Conservation (phyloP, 345 rosid species). For the Anacardium occidentale region DNA sequence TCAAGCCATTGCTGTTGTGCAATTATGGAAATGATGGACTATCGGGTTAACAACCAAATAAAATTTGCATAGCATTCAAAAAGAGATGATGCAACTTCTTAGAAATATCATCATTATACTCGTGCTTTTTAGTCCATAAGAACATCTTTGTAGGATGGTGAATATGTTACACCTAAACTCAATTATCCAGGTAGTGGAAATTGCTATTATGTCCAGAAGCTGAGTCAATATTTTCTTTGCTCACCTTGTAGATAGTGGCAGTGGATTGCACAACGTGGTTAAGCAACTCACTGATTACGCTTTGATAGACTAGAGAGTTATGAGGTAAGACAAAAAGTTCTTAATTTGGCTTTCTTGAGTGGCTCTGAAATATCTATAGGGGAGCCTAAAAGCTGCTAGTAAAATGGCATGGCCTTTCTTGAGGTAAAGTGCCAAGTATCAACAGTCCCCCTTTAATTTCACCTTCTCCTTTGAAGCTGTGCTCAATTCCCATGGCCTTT, state of each 20-base stretch:
- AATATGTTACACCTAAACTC: not conserved
- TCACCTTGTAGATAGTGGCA: not conserved
- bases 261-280: no score
- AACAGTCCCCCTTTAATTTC: slow-evolving; percentile 67
- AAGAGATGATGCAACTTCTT: slow-evolving; percentile 3
- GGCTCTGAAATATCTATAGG: no score
- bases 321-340: no score
- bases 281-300: no score
- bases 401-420: slow-evolving; percentile 48
- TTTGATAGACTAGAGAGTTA: no score
- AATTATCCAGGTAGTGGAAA: not conserved
- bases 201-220: not conserved
- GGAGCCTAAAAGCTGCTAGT: slow-evolving; percentile 79
- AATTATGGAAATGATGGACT: not conserved
- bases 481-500: slow-evolving; percentile 47
- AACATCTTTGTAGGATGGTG: not conserved
- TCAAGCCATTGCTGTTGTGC: slow-evolving; percentile 2
- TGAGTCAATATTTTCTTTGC: not conserved
- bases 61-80: not conserved
- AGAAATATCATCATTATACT: slow-evolving; percentile 7
- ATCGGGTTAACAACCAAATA: slow-evolving; percentile 2
- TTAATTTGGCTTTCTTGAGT: no score
- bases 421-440: slow-evolving; percentile 50
- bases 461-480: slow-evolving; percentile 62
- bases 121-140: not conserved